phyloP scores from a whole-genome alignment of 768 basidiomycete species.

The Kwoniella botswanensis region DNA sequence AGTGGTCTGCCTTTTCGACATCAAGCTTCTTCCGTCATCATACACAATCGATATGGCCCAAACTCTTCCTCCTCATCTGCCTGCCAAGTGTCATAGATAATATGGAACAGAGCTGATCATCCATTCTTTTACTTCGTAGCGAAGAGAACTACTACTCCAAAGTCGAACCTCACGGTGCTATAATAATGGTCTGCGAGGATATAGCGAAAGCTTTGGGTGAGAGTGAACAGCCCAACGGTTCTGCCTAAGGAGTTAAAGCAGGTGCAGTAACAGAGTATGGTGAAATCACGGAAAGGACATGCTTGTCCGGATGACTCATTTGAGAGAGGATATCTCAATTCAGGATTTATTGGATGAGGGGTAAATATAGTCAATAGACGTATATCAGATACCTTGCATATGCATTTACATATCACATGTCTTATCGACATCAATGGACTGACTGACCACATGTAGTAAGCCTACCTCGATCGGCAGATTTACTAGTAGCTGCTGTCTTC shows the following conservation, averaged over 20 bases:
- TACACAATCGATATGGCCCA: background rate
- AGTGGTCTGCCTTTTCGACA: constrained; percentile 18
- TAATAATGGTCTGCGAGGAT: constrained; percentile 51
- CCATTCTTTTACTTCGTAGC: constrained; percentile 13
- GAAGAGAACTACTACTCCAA: constrained; percentile 52
- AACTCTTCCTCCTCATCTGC: background rate
- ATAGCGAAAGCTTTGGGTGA: constrained; percentile 42
- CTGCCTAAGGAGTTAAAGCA: background rate
- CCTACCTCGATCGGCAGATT: too few species aligned
- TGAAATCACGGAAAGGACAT: too few species aligned
- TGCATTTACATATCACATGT: too few species aligned
- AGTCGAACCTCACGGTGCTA: constrained; percentile 45
- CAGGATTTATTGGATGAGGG: too few species aligned
- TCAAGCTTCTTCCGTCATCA: background rate
- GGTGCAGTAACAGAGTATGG: background rate
- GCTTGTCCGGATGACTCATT: too few species aligned
- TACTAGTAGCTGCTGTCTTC: too few species aligned
- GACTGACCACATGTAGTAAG: too few species aligned
- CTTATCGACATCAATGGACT: too few species aligned
- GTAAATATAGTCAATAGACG: too few species aligned
- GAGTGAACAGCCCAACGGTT: constrained; percentile 28
- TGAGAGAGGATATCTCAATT: too few species aligned
- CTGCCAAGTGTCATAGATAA: too few species aligned
- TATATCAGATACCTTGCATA: too few species aligned
- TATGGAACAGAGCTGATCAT: background rate